A percentile compares a stretch with the other conserved stretches of the same genome.
Conservation (phyloP, 805 yeast species). For the Candida sanyiensis region DNA sequence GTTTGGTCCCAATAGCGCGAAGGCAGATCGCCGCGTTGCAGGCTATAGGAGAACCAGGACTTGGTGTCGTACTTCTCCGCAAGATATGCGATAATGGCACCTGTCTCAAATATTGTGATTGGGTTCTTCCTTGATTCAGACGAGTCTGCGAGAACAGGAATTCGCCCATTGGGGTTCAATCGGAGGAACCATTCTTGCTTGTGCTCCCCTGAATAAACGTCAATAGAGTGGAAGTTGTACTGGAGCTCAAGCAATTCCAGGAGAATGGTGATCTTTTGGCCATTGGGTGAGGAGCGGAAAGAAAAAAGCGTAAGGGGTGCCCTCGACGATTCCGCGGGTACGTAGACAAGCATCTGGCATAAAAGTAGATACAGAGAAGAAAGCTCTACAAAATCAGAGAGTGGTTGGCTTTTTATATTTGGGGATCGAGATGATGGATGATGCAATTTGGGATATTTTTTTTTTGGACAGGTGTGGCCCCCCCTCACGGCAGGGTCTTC, state of each 20-base stretch:
- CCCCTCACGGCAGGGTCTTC: no score
- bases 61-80: slow-evolving; percentile 54
- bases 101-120: slow-evolving; percentile 46
- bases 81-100: slow-evolving; percentile 53
- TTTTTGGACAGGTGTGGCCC: neutral
- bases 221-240: slow-evolving; percentile 32
- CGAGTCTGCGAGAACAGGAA: slow-evolving; percentile 45
- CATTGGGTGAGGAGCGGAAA: slow-evolving; percentile 53
- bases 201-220: slow-evolving; percentile 38
- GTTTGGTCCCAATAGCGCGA: slow-evolving; percentile 40
- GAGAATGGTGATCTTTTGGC: slow-evolving; percentile 33
- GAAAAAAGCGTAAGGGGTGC: slow-evolving; percentile 50
- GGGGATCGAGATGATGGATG: neutral
- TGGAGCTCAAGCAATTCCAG: slow-evolving; percentile 31
- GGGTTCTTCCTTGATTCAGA: slow-evolving; percentile 34
- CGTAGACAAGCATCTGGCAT: neutral
- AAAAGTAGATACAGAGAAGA: neutral
- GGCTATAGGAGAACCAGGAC: slow-evolving; percentile 32
- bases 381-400: no score
- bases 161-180: slow-evolving; percentile 55
- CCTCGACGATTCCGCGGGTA: slow-evolving; percentile 28
- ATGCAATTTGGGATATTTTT: slow-evolving; percentile 8
- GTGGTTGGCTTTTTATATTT: neutral
- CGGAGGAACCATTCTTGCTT: slow-evolving; percentile 52
- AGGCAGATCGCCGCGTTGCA: slow-evolving; percentile 27